phyloP scores from a whole-genome alignment of 2,329 filamentous ascomycete species.

The Tolypocladium nubicola region DNA sequence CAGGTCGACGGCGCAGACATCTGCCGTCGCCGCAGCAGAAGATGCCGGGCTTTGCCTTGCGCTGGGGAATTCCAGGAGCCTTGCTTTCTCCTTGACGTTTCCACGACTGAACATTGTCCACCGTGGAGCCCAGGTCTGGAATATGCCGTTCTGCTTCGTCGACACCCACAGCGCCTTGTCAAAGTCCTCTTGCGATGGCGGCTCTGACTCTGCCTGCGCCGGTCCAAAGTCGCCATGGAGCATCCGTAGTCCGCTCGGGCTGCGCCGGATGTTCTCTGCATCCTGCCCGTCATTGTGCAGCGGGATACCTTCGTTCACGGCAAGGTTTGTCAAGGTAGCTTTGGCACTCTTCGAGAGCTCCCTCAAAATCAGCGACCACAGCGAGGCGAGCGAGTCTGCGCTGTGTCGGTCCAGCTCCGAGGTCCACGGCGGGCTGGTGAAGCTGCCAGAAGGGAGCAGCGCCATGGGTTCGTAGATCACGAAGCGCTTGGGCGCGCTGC shows the following conservation, averaged over 20 bases:
- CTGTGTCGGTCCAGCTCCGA: constrained; percentile 18
- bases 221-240: constrained; percentile 69
- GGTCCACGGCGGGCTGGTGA: constrained; percentile 31
- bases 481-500: constrained; percentile 44
- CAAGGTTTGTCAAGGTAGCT: constrained; percentile 41
- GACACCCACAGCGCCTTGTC: constrained; percentile 64
- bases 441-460: constrained; percentile 48
- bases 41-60: background rate
- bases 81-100: constrained; percentile 80
- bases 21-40: constrained; percentile 7
- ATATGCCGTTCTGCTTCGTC: constrained; percentile 67
- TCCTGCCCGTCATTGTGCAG: constrained; percentile 20
- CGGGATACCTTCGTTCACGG: constrained; percentile 52
- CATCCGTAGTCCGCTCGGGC: constrained; percentile 58
- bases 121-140: constrained; percentile 76
- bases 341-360: constrained; percentile 32
- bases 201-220: constrained; percentile 7
- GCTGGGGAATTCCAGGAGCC: constrained; percentile 47
- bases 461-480: constrained; percentile 51
- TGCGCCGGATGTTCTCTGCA: constrained; percentile 59
- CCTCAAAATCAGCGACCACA: constrained; percentile 41
- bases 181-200: constrained; percentile 43
- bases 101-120: constrained; percentile 94
- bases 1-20: constrained; percentile 58
- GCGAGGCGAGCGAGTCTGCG: constrained; percentile 12